Conservation (phyloP, 306 rosid genomes). For the Ormosia semicastrata region DNA sequence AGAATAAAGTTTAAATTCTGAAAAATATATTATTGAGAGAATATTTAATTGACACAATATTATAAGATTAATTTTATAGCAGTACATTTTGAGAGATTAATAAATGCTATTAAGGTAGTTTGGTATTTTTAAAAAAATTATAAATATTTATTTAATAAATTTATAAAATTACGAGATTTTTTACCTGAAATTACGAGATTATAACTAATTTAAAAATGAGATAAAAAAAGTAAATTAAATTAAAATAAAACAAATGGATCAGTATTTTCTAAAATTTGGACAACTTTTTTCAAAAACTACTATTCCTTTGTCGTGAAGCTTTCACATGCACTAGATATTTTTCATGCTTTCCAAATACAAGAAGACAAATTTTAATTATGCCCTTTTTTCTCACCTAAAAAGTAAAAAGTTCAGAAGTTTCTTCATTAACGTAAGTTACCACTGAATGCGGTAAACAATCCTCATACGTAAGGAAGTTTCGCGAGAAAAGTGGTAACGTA, state of each 20-base stretch:
- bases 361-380: background rate
- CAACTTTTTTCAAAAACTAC: background rate
- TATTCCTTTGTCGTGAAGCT: background rate
- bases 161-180: too few species aligned
- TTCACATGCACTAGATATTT: background rate
- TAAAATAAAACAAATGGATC: background rate
- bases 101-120: too few species aligned
- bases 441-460: background rate
- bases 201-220: too few species aligned
- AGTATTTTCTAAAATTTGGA: background rate
- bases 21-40: too few species aligned
- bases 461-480: slow-evolving; percentile 27
- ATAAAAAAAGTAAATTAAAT: too few species aligned
- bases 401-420: slow-evolving; percentile 9
- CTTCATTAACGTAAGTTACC: background rate
- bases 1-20: too few species aligned
- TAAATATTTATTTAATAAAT: too few species aligned
- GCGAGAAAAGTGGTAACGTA: slow-evolving; percentile 21
- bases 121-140: too few species aligned
- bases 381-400: background rate
- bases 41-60: too few species aligned
- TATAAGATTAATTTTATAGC: too few species aligned
- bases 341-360: background rate
- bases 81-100: too few species aligned
- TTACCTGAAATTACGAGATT: too few species aligned